Percentiles rank a stretch among this genome's conserved stretches.
Evolutionary conservation across 768 basidiomycete species (phyloP).

Genomic region (Lactifluus hygrophoroides): DNA sequence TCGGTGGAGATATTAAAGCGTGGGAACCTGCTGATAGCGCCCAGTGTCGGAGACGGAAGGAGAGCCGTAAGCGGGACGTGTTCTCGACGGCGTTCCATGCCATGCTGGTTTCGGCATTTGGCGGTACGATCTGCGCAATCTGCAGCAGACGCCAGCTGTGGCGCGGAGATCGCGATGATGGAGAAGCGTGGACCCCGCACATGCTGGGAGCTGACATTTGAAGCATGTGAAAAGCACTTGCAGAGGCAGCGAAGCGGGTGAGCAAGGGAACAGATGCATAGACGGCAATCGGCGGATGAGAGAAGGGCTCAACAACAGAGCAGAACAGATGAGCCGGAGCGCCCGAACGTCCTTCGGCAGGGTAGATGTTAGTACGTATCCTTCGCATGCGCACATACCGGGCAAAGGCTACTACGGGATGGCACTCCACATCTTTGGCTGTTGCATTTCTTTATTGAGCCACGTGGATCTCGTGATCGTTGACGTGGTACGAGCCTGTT

Average conservation of each 20-base stretch:
- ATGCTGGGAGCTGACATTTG: constrained; percentile 9
- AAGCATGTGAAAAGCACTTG: constrained; percentile 7
- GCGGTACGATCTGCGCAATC: constrained; percentile 14
- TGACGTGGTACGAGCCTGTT: constrained; percentile 3
- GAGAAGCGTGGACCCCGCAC: constrained; percentile 8
- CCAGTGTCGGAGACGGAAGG: not conserved
- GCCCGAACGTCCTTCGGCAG: constrained; percentile 1
- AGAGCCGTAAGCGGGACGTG: not conserved
- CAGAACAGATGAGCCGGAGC: constrained; percentile 6
- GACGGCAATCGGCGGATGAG: not conserved
- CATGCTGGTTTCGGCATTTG: not conserved
- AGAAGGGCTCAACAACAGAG: not conserved
- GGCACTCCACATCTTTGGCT: constrained; percentile 1
- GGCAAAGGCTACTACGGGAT: not conserved
- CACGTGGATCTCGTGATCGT: not conserved
- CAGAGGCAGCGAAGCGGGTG: not conserved
- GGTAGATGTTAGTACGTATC: not conserved
- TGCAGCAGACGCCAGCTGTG: not conserved
- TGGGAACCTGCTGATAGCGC: not conserved
- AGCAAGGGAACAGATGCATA: not conserved
- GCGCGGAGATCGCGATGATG: constrained; percentile 14
- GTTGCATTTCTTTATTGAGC: not conserved
- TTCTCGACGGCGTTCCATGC: constrained; percentile 8
- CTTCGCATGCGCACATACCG: constrained; percentile 1
- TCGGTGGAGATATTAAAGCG: not conserved